Evolutionary conservation across 768 basidiomycete species (phyloP).

Genomic region (Clavulina sp.): DNA sequence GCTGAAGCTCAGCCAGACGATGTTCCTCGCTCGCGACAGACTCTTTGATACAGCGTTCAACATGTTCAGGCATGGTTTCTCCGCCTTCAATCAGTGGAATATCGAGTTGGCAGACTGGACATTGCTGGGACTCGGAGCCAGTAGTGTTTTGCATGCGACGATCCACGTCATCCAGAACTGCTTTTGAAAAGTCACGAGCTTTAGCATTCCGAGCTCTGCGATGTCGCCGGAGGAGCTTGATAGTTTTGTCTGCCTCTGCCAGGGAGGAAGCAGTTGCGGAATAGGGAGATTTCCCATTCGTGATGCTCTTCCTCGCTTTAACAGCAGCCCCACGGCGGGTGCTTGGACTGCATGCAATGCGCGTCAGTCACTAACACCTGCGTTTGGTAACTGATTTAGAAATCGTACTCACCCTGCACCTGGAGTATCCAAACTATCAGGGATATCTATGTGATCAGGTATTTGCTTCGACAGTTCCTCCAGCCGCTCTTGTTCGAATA

Average conservation of each 20-base stretch:
- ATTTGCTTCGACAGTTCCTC: constrained; percentile 30
- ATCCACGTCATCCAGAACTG: constrained; percentile 32
- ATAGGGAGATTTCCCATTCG: no score
- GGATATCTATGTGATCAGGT: constrained; percentile 5
- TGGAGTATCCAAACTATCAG: constrained; percentile 1
- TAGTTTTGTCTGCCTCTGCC: constrained; percentile 31
- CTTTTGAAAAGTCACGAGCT: constrained; percentile 47
- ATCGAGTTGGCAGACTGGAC: constrained; percentile 46
- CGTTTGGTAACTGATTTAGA: constrained; percentile 35
- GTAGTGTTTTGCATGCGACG: constrained; percentile 8
- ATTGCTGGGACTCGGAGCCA: constrained; percentile 28
- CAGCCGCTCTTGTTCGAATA: constrained; percentile 50
- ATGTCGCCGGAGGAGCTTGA: constrained; percentile 46
- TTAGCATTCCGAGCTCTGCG: constrained; percentile 51
- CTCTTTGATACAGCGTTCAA: constrained; percentile 57
- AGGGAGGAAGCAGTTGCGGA: constrained; percentile 13
- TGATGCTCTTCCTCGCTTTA: constrained; percentile 26
- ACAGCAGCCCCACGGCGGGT: constrained; percentile 29
- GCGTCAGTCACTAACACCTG: constrained; percentile 26
- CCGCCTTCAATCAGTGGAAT: constrained; percentile 50
- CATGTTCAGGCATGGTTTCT: constrained; percentile 61
- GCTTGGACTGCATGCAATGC: constrained; percentile 1
- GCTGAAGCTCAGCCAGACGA: constrained; percentile 28
- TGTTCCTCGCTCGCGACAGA: constrained; percentile 14
- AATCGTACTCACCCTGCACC: background rate